A percentile compares a stretch with the other conserved stretches of the same genome.
Evolutionary conservation across 495 filamentous ascomycete species (phyloP).

Genomic region (Ramalina intermedia): DNA sequence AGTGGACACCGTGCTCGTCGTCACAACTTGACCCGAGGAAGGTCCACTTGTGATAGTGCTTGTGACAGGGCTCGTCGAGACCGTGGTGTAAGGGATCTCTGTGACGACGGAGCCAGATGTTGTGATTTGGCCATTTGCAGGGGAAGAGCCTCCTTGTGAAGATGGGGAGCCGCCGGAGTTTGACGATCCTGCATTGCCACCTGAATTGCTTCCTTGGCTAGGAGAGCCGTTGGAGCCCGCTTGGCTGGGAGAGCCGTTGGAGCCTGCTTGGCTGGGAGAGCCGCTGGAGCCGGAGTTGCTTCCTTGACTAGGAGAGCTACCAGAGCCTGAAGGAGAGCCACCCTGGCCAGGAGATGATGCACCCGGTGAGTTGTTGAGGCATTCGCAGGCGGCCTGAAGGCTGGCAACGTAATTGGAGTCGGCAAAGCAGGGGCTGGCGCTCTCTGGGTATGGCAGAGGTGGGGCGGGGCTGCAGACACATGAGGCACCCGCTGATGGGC

Average conservation of each 20-base stretch:
- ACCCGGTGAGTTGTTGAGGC: neutral
- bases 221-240: too few relatives aligned
- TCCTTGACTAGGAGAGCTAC: too few relatives aligned
- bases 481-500: neutral
- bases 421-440: constrained; percentile 8
- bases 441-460: constrained; percentile 7
- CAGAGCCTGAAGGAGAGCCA: neutral
- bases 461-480: constrained; percentile 6
- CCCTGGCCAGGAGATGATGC: neutral
- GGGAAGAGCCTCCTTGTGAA: neutral
- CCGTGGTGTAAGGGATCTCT: neutral
- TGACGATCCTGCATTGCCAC: too few relatives aligned
- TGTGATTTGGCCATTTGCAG: neutral
- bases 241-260: too few relatives aligned
- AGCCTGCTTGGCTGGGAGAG: too few relatives aligned
- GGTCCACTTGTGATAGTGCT: neutral
- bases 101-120: neutral
- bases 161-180: too few relatives aligned
- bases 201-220: too few relatives aligned
- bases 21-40: neutral
- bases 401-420: constrained; percentile 2
- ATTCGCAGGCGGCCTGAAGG: constrained; percentile 3
- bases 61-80: constrained; percentile 1
- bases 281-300: too few relatives aligned
- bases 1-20: neutral